phyloP scores from a whole-genome alignment of 2,329 filamentous ascomycete genomes.

The Metarhizium sp. region DNA sequence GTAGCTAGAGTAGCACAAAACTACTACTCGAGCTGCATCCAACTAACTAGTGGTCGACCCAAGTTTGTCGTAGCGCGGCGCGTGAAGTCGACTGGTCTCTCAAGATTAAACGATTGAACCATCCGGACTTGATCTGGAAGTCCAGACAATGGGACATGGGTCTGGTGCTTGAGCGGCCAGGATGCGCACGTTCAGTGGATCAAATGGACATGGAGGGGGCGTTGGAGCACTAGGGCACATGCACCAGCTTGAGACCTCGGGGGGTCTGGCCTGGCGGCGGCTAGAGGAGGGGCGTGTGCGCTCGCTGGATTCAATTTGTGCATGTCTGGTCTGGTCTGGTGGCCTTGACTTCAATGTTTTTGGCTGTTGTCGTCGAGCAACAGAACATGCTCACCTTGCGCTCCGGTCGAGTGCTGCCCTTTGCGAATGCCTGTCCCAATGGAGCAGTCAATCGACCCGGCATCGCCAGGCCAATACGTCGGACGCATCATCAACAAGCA shows the following conservation, averaged over 20 bases:
- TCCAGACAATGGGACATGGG: constrained; percentile 3
- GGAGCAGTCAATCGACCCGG: no score
- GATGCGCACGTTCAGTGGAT: constrained; percentile 2
- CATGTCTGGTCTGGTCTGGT: no score
- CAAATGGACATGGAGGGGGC: neutral
- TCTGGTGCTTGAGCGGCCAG: neutral
- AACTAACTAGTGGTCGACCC: no score
- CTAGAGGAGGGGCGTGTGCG: neutral
- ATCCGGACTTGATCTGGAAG: constrained; percentile 2
- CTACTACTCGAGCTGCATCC: neutral
- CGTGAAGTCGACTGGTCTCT: neutral
- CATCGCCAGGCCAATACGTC: no score
- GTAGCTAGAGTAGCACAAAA: neutral
- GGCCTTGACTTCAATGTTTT: no score
- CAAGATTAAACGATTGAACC: neutral
- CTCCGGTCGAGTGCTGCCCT: neutral
- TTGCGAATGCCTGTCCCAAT: neutral
- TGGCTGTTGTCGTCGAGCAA: no score
- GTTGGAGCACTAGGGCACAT: neutral
- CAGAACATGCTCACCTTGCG: no score
- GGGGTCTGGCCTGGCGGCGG: neutral
- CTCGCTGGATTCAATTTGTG: no score
- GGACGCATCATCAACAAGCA: no score
- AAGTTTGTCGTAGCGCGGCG: neutral
- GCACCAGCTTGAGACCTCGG: no score